Conservation (phyloP, 345 rosid genomes). For the Rhodamnia rubescens region DNA sequence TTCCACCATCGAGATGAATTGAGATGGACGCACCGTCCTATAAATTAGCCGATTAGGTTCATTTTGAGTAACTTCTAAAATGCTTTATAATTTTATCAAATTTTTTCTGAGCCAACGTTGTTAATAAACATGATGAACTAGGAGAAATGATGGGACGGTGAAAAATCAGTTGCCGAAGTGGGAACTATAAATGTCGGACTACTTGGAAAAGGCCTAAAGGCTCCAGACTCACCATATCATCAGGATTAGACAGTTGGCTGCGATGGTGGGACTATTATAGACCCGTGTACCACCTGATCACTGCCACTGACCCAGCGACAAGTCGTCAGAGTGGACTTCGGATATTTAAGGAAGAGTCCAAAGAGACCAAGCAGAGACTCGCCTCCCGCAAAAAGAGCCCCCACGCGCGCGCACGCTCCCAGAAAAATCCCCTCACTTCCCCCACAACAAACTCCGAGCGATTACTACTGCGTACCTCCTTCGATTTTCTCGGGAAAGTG, state of each 20-base stretch:
- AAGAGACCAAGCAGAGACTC: neutral
- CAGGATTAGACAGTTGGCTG: neutral
- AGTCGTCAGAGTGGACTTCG: conserved; percentile 12
- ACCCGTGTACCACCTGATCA: neutral
- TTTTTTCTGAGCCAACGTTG: no score
- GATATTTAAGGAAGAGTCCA: neutral
- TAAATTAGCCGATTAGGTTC: no score
- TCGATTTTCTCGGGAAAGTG: neutral
- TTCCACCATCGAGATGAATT: no score
- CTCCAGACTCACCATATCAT: no score
- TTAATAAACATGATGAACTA: no score
- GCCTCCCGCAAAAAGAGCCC: neutral
- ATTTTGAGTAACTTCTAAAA: no score
- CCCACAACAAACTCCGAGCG: neutral
- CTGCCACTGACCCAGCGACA: neutral
- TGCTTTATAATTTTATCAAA: no score
- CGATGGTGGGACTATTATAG: neutral
- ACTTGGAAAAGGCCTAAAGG: no score
- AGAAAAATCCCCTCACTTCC: neutral
- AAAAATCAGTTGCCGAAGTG: no score
- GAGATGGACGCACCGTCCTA: no score
- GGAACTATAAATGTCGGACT: no score
- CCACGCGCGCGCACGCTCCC: neutral
- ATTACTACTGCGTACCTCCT: neutral
- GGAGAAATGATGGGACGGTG: no score